phyloP scores from a whole-genome alignment of 331 rosid genomes.

The Rhamnella rubrinervis region DNA sequence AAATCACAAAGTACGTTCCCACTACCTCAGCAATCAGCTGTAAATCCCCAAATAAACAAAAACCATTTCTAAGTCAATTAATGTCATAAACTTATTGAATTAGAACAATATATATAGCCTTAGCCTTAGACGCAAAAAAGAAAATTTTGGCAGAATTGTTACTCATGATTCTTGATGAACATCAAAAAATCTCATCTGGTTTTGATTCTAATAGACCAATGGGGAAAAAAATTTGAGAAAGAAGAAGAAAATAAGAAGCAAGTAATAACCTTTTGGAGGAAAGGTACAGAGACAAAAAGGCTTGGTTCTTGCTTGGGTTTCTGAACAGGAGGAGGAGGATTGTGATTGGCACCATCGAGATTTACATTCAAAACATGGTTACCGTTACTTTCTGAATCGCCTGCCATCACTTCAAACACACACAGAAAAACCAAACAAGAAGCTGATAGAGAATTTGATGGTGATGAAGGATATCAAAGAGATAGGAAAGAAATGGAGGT shows the following conservation, averaged over 20 bases:
- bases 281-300: constrained; percentile 30
- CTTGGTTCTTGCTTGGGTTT: constrained; percentile 16
- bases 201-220: neutral
- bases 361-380: constrained; percentile 37
- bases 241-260: neutral
- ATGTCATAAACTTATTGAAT: neutral
- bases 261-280: constrained; percentile 66
- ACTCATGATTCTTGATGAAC: neutral
- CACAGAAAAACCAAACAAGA: neutral
- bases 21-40: constrained; percentile 74
- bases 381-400: constrained; percentile 32
- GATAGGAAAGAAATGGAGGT: neutral
- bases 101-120: too few relatives aligned
- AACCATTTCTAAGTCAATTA: neutral
- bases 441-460: neutral
- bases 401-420: constrained; percentile 41
- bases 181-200: neutral
- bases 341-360: constrained; percentile 24
- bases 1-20: constrained; percentile 78
- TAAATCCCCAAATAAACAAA: neutral
- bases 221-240: neutral
- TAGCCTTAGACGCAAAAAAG: neutral
- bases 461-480: neutral
- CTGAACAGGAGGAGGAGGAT: neutral
- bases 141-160: too few relatives aligned